A percentile compares a stretch with the other conserved stretches of the same genome.
Evolutionary conservation across 2,329 filamentous ascomycete genomes (phyloP).

Genomic region (Hymenoscyphus fraxineus): DNA sequence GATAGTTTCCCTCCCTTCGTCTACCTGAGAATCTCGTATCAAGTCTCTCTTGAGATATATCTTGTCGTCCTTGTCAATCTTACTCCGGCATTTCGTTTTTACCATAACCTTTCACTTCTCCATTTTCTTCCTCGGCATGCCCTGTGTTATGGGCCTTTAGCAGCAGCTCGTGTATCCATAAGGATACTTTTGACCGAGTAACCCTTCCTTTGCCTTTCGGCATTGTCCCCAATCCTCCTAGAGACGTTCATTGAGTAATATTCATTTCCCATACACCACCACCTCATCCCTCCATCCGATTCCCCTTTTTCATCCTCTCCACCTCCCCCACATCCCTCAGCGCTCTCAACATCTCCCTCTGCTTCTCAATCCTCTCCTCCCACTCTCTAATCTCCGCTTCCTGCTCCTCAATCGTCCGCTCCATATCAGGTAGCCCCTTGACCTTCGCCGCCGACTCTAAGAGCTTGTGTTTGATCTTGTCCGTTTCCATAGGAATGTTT

Average conservation of each 20-base stretch:
- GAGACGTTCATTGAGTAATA: neutral
- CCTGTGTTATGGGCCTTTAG: neutral
- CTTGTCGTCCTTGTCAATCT: neutral
- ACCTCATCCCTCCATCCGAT: constrained; percentile 42
- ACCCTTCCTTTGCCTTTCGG: neutral
- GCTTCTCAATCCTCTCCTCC: constrained; percentile 58
- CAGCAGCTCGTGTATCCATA: neutral
- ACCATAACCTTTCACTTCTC: neutral
- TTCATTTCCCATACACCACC: neutral
- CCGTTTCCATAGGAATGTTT: constrained; percentile 74
- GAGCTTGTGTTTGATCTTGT: constrained; percentile 77
- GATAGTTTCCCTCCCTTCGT: neutral
- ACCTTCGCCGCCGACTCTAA: constrained; percentile 70
- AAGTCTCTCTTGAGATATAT: neutral
- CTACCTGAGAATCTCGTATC: neutral
- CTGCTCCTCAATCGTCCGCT: constrained; percentile 64
- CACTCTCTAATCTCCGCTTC: constrained; percentile 65
- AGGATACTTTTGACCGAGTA: neutral
- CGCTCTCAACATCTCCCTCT: constrained; percentile 54
- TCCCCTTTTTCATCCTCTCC: constrained; percentile 33
- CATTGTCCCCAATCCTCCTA: neutral
- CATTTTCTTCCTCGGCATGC: neutral
- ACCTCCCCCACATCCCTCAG: constrained; percentile 50
- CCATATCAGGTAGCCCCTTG: constrained; percentile 65
- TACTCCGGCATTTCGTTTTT: neutral